Percentiles rank a stretch among this genome's conserved stretches.
These are phyloP conservation scores for Ustilago shanxiensis DNA, from an alignment of 1,284 basidiomycete species.

Conservation along the genomic window DNA sequence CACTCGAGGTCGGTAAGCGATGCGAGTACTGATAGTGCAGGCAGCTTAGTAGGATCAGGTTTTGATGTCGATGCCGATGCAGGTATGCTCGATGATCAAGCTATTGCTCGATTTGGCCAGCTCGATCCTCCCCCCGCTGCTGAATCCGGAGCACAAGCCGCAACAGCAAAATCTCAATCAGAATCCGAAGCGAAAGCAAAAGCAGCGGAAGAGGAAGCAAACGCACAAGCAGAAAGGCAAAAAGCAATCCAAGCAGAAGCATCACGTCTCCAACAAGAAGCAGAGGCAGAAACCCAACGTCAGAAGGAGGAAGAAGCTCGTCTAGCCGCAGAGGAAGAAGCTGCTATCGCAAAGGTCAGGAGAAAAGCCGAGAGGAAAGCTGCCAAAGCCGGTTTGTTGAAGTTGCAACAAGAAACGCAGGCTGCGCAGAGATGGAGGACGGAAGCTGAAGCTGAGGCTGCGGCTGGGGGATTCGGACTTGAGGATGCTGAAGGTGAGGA, in stretches of 20 bases:
- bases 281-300: slow-evolving; percentile 37
- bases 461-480: slow-evolving; percentile 57
- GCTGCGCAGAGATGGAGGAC: slow-evolving; percentile 37
- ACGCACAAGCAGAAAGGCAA: slow-evolving; percentile 25
- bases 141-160: slow-evolving; percentile 6
- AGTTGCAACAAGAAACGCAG: slow-evolving; percentile 44
- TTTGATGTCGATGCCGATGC: slow-evolving; percentile 54
- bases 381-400: slow-evolving; percentile 54
- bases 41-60: slow-evolving; percentile 24
- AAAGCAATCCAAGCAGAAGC: slow-evolving; percentile 31
- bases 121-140: background rate
- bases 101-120: slow-evolving; percentile 46
- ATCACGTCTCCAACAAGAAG: slow-evolving; percentile 24
- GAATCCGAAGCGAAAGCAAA: slow-evolving; percentile 13
- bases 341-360: slow-evolving; percentile 60
- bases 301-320: slow-evolving; percentile 49
- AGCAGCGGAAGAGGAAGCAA: slow-evolving; percentile 18
- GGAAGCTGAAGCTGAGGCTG: slow-evolving; percentile 63
- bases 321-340: slow-evolving; percentile 56
- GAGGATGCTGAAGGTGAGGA: slow-evolving; percentile 32
- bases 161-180: slow-evolving; percentile 12
- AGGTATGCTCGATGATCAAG: slow-evolving; percentile 56
- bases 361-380: slow-evolving; percentile 57
- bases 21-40: slow-evolving; percentile 41
- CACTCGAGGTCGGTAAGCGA: slow-evolving; percentile 37